Percentiles rank a stretch among this genome's conserved stretches.
phyloP scores from a whole-genome alignment of 2,329 filamentous ascomycete species.

The Apiospora marii region DNA sequence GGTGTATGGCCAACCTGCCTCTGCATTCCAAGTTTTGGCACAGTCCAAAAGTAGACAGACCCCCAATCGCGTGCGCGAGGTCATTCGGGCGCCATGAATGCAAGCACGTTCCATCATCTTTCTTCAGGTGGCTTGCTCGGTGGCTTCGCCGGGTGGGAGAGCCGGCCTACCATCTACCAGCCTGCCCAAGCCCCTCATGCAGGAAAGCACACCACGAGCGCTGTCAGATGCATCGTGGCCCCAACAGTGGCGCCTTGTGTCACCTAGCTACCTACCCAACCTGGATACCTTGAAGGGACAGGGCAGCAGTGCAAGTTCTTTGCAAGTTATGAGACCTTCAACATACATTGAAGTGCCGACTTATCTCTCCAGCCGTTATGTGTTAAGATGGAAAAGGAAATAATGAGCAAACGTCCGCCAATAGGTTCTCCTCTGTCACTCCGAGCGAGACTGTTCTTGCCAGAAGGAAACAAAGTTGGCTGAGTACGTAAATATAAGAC shows the following conservation, averaged over 20 bases:
- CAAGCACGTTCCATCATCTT: not conserved
- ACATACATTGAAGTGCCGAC: no score
- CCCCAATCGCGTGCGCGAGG: not conserved
- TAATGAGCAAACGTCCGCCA: not conserved
- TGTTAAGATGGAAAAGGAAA: not conserved
- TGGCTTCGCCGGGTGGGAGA: slow-evolving; percentile 5
- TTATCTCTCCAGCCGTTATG: not conserved
- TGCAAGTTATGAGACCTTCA: no score
- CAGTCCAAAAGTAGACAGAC: not conserved
- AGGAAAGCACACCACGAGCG: not conserved
- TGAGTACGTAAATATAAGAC: not conserved
- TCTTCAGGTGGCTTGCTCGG: slow-evolving; percentile 3
- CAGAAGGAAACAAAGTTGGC: not conserved
- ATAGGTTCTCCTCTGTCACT: not conserved
- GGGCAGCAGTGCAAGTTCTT: not conserved
- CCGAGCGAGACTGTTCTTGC: not conserved
- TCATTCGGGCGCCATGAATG: slow-evolving; percentile 1
- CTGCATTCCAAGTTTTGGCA: not conserved
- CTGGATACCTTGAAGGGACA: not conserved
- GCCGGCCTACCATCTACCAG: not conserved
- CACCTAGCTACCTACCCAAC: not conserved
- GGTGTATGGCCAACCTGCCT: not conserved
- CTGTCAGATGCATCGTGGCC: not conserved
- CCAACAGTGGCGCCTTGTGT: not conserved
- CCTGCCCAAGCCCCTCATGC: not conserved